These are phyloP conservation scores for Prototheca wickerhamii DNA, from an alignment of 163 green algal species.

Conservation along the genomic window DNA sequence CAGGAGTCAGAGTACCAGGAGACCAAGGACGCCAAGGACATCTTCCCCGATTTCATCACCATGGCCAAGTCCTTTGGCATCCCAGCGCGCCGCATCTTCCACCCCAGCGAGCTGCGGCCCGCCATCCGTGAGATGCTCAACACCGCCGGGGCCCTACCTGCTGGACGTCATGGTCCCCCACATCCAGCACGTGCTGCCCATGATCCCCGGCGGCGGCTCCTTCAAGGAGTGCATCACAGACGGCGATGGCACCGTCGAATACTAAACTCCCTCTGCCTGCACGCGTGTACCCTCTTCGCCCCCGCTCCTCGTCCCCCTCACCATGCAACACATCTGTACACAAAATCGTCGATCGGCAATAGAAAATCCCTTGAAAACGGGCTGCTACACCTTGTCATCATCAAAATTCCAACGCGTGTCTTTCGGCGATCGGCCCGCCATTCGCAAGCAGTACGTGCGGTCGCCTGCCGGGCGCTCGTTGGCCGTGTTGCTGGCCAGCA, in stretches of 20 bases:
- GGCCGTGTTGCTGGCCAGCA: constrained; percentile 71
- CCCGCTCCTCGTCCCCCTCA: neutral
- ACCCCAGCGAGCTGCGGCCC: constrained; percentile 60
- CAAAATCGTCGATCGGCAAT: neutral
- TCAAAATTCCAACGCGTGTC: constrained; percentile 67
- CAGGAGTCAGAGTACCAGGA: constrained; percentile 51
- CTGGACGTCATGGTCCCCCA: constrained; percentile 91
- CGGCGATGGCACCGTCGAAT: constrained; percentile 61
- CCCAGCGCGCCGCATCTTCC: constrained; percentile 64
- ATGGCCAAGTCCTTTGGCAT: constrained; percentile 86
- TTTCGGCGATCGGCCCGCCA: constrained; percentile 56
- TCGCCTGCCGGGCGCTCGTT: constrained; percentile 58
- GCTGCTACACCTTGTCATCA: constrained; percentile 51
- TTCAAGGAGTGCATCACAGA: constrained; percentile 98
- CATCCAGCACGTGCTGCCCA: constrained; percentile 95
- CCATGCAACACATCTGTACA: constrained; percentile 3
- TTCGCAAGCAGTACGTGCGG: constrained; percentile 55
- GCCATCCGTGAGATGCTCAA: constrained; percentile 84
- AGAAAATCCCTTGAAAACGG: neutral
- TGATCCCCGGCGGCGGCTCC: constrained; percentile 92
- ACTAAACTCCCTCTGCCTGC: constrained; percentile 4
- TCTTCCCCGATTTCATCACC: constrained; percentile 97
- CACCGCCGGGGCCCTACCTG: constrained; percentile 89
- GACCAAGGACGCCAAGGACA: constrained; percentile 65
- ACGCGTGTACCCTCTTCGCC: neutral